Evolutionary conservation across 345 rosid genomes (phyloP), one percentile per base, ranked within the genome.

Genomic region (Moringa oleifera): DNA sequence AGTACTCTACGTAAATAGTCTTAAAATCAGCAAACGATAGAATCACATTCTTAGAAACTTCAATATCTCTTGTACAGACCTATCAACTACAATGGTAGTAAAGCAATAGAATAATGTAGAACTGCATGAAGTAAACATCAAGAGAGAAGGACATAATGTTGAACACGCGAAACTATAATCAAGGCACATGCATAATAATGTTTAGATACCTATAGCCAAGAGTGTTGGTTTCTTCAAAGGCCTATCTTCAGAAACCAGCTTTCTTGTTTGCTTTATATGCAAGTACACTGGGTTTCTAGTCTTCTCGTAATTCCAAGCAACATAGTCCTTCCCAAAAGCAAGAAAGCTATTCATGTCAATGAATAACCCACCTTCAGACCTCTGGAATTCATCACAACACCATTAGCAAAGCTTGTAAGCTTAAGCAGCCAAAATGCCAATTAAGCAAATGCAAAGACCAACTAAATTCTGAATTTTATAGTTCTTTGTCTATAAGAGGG

Each of bases 191-290:
- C 54, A 18, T 19, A 13, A 51, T 24, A 31, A 24, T 22, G 58
- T 21, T 9, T 53, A 64, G 15, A 23, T 75, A 95, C 99, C 99
- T 71, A 95, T 91, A 45, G 98, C 96, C 78, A 95, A 82, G 17
- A 85, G 81, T 62, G 96, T 83, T 0, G 94, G 98, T 77, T 95
- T 95, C 80, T 91, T 95, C 0, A 70, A 71, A 70, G 98, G 99
- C 46, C 99, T 81, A 41, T 89, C 96, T 77, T 95, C 99, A 0
- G 94, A 80, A 73, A 74, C 79, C 77, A 72, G 45, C 82, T 87
- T 95, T 23, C 68, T 69, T 11, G 87, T 85, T 72, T 89, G 90
- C 79, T 95, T 87, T 18, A 95, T 75, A 56, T 91, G 95, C 75
- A 91, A 69, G 75, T 95, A 95, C 49, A 95, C 99, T 1, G 95